Percentiles rank a stretch among this genome's conserved stretches.
These are phyloP conservation scores for Sphagnum fallax DNA, from an alignment of 228 moss, liverwort and hornwort species.

Conservation along the genomic window DNA sequence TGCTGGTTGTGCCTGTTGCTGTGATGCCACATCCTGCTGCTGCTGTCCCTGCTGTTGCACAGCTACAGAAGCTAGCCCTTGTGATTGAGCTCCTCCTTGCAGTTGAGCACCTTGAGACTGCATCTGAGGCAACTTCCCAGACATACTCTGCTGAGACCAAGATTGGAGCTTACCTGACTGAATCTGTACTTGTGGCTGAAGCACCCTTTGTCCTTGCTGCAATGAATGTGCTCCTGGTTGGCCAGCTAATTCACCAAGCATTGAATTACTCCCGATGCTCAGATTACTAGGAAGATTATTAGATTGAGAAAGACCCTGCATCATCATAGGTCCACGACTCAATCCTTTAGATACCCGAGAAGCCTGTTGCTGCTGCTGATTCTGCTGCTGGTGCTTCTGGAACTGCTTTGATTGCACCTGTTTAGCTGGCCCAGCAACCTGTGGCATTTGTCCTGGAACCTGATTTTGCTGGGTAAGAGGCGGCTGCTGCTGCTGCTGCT, in stretches of 20 bases:
- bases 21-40: constrained; percentile 11
- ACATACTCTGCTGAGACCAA: constrained; percentile 8
- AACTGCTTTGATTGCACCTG: constrained; percentile 43
- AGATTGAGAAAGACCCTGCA: constrained; percentile 40
- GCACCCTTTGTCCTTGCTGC: constrained; percentile 17
- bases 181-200: constrained; percentile 11
- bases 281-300: constrained; percentile 17
- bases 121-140: constrained; percentile 1
- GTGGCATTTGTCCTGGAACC: constrained; percentile 35
- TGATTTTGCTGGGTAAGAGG: constrained; percentile 36
- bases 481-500: constrained; percentile 11
- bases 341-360: constrained; percentile 34
- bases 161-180: constrained; percentile 16
- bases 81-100: constrained; percentile 10
- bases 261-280: neutral
- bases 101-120: constrained; percentile 21
- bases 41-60: constrained; percentile 16
- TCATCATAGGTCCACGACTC: constrained; percentile 40
- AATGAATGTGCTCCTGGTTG: constrained; percentile 3
- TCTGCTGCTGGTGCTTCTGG: constrained; percentile 52
- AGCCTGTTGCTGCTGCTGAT: constrained; percentile 24
- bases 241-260: neutral
- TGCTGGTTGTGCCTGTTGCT: constrained; percentile 6
- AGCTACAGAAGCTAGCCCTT: constrained; percentile 6
- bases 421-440: constrained; percentile 46